Percentiles rank a stretch among this genome's conserved stretches.
Evolutionary conservation across 139 green algal genomes (phyloP).

Genomic region (Picochlorum costavermella): DNA sequence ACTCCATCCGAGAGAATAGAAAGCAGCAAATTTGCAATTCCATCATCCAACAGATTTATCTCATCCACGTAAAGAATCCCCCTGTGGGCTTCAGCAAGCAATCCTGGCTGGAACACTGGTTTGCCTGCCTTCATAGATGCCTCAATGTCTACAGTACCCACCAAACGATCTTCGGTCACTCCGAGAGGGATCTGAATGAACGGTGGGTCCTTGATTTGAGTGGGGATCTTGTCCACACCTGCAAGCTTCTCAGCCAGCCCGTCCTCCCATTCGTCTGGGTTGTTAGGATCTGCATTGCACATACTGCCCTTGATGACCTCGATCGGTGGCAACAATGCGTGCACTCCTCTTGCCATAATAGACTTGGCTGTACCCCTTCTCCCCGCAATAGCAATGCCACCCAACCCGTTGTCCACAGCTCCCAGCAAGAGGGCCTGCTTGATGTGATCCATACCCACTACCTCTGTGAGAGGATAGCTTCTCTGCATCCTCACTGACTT

Average conservation of each 20-base stretch:
- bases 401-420: slow-evolving; percentile 82
- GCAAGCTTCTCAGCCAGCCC: slow-evolving; percentile 59
- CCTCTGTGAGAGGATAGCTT: slow-evolving; percentile 70
- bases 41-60: slow-evolving; percentile 98
- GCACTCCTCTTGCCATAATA: slow-evolving; percentile 92
- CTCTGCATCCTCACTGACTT: slow-evolving; percentile 31
- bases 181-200: slow-evolving; percentile 98
- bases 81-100: slow-evolving; percentile 92
- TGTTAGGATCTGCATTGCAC: slow-evolving; percentile 91
- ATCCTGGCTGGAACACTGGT: slow-evolving; percentile 95
- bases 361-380: slow-evolving; percentile 91
- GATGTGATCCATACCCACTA: slow-evolving; percentile 89
- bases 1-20: slow-evolving; percentile 87
- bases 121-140: slow-evolving; percentile 91
- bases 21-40: slow-evolving; percentile 97
- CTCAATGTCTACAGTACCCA: slow-evolving; percentile 99
- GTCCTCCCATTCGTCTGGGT: slow-evolving; percentile 77
- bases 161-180: slow-evolving; percentile 95
- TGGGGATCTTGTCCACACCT: slow-evolving; percentile 22
- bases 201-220: slow-evolving; percentile 58
- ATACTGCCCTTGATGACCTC: slow-evolving; percentile 85
- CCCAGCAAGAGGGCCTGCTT: slow-evolving; percentile 95
- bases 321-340: slow-evolving; percentile 93
- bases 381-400: slow-evolving; percentile 90
- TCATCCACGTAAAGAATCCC: slow-evolving; percentile 89